Evolutionary conservation across 768 basidiomycete genomes (phyloP).

Genomic region (Kwoniella mangroviensis): DNA sequence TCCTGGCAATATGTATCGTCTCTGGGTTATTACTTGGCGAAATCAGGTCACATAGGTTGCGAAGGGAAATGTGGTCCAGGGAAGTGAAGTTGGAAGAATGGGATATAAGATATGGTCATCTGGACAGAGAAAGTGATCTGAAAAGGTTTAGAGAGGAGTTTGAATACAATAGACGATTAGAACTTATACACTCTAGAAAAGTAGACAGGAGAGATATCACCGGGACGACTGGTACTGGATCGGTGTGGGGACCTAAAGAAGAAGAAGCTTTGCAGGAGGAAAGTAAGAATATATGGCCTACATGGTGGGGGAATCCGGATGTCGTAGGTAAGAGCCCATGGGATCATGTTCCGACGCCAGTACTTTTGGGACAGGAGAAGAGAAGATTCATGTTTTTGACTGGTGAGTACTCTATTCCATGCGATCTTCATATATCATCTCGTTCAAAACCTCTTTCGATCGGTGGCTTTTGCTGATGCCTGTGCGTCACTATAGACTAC

Average conservation of each 20-base stretch:
- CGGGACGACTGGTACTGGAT: background rate
- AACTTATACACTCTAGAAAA: constrained; percentile 1
- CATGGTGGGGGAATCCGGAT: constrained; percentile 53
- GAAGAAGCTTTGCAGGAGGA: constrained; percentile 21
- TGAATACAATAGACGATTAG: constrained; percentile 14
- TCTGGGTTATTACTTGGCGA: constrained; percentile 14
- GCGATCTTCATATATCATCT: background rate
- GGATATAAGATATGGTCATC: constrained; percentile 8
- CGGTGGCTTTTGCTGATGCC: background rate
- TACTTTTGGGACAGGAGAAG: constrained; percentile 22
- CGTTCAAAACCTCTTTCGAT: background rate
- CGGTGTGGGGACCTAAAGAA: constrained; percentile 18
- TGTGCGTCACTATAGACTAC: constrained; percentile 38
- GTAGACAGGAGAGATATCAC: background rate
- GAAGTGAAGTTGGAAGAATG: constrained; percentile 13
- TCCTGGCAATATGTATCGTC: constrained; percentile 16
- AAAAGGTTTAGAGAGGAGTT: constrained; percentile 10
- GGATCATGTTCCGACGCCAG: constrained; percentile 39
- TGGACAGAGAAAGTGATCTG: constrained; percentile 8
- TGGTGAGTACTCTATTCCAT: constrained; percentile 38
- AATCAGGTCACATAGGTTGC: constrained; percentile 7
- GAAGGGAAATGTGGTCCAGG: constrained; percentile 13
- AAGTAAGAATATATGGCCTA: constrained; percentile 28
- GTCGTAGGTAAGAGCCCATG: constrained; percentile 50
- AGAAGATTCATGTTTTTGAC: constrained; percentile 55